Percentiles rank a stretch among this genome's conserved stretches.
phyloP scores from a whole-genome alignment of 2,329 filamentous ascomycete genomes.

The Claviceps quebecensis region DNA sequence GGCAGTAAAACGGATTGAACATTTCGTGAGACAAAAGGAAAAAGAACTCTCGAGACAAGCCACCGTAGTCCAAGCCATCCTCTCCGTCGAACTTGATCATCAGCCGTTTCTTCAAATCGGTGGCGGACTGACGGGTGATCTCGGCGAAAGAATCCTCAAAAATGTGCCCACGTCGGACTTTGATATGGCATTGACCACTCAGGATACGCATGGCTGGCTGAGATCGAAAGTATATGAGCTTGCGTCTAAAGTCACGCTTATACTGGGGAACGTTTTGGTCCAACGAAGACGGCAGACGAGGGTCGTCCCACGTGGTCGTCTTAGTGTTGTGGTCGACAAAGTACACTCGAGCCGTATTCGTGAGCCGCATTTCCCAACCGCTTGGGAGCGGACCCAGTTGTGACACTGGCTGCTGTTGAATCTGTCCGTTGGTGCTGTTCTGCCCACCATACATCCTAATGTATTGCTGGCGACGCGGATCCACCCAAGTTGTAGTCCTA shows the following conservation, averaged over 20 bases:
- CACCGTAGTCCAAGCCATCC: constrained; percentile 94
- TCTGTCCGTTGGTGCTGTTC: constrained; percentile 70
- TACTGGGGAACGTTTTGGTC: constrained; percentile 99
- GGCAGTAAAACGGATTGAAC: constrained; percentile 99
- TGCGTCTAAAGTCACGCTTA: constrained; percentile 95
- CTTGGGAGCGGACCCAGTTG: constrained; percentile 90
- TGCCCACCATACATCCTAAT: constrained; percentile 93
- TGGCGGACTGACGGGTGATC: constrained; percentile 91
- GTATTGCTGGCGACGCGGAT: constrained; percentile 92
- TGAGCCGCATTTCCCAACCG: constrained; percentile 98
- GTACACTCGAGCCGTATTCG: constrained; percentile 93
- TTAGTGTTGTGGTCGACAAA: constrained; percentile 99
- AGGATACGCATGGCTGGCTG: constrained; percentile 92
- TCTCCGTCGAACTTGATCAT: constrained; percentile 99
- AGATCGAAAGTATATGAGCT: constrained; percentile 98
- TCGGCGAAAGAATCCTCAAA: constrained; percentile 98
- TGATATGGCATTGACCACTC: constrained; percentile 94
- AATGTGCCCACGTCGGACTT: constrained; percentile 89
- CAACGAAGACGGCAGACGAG: constrained; percentile 81
- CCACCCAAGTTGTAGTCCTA: constrained; percentile 95
- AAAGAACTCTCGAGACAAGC: constrained; percentile 97
- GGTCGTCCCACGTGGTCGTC: constrained; percentile 98
- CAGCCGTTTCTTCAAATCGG: constrained; percentile 90
- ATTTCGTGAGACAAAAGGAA: constrained; percentile 98
- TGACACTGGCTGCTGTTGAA: constrained; percentile 94